Evolutionary conservation across 1,139 yeast species (phyloP).

Genomic region (Hansenula sp.): DNA sequence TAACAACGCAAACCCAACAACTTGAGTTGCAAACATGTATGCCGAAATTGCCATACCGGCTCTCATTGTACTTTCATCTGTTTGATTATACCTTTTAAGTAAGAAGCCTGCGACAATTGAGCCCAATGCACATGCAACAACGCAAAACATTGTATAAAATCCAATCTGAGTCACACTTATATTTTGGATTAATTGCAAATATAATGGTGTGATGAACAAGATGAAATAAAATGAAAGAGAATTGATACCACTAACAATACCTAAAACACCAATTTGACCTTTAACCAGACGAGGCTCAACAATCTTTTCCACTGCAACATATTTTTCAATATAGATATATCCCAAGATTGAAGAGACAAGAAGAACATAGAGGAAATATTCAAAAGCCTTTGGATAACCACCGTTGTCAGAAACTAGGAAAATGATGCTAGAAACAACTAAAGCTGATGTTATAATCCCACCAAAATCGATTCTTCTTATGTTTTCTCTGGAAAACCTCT

Average conservation of each 20-base stretch:
- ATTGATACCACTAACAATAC: constrained; percentile 50
- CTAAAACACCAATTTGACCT: constrained; percentile 44
- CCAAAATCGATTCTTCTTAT: constrained; percentile 65
- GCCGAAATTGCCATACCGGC: constrained; percentile 17
- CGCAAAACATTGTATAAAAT: constrained; percentile 45
- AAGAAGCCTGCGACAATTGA: constrained; percentile 53
- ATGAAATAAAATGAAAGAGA: constrained; percentile 44
- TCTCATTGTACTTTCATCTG: constrained; percentile 16
- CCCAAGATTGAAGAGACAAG: constrained; percentile 11
- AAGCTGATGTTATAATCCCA: constrained; percentile 65
- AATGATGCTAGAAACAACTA: constrained; percentile 47
- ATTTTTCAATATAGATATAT: constrained; percentile 42
- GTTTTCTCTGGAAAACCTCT: constrained; percentile 36
- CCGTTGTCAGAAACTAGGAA: constrained; percentile 29
- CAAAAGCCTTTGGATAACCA: constrained; percentile 7
- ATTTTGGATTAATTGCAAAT: constrained; percentile 46
- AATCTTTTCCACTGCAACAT: constrained; percentile 49
- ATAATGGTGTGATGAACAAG: constrained; percentile 51
- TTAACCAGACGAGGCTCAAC: constrained; percentile 48
- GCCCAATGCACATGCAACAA: constrained; percentile 46
- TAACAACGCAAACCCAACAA: constrained; percentile 22
- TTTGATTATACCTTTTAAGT: constrained; percentile 24
- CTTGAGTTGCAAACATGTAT: constrained; percentile 21
- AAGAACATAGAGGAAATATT: constrained; percentile 5
- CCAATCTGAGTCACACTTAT: constrained; percentile 50